phyloP scores from a whole-genome alignment of 2,329 filamentous ascomycete species.

The Colletotrichum ledebouriae region DNA sequence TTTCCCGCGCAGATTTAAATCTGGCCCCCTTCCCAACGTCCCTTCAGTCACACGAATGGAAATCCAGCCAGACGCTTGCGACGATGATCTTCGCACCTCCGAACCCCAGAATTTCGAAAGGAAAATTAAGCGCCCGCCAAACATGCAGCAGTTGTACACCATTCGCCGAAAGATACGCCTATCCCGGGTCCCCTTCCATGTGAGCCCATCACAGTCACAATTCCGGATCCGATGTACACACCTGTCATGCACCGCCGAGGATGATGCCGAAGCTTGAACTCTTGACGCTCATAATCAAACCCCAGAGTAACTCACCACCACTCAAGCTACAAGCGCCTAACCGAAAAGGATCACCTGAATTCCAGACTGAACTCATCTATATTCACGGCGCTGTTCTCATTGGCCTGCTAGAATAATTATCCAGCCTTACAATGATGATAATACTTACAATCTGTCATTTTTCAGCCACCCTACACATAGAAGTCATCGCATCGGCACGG shows the following conservation, averaged over 20 bases:
- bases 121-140: constrained; percentile 6
- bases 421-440: constrained; percentile 4
- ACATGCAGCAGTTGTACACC: neutral
- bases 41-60: neutral
- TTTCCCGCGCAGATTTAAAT: neutral
- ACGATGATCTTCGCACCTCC: constrained; percentile 6
- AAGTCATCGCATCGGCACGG: neutral
- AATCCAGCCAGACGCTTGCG: neutral
- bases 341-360: neutral
- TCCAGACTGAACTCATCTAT: neutral
- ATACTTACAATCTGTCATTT: neutral
- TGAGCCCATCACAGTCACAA: too few relatives aligned
- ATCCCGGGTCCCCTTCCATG: neutral
- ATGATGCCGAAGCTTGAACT: too few relatives aligned
- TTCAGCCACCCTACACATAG: constrained; percentile 3
- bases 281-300: too few relatives aligned
- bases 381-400: neutral
- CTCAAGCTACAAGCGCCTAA: too few relatives aligned
- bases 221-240: neutral
- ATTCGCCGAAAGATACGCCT: neutral
- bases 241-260: too few relatives aligned
- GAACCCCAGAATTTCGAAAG: neutral
- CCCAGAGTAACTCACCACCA: too few relatives aligned
- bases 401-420: neutral
- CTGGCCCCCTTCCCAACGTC: neutral